Evolutionary conservation across 345 rosid genomes (phyloP).

Genomic region (Aurinia saxatilis): DNA sequence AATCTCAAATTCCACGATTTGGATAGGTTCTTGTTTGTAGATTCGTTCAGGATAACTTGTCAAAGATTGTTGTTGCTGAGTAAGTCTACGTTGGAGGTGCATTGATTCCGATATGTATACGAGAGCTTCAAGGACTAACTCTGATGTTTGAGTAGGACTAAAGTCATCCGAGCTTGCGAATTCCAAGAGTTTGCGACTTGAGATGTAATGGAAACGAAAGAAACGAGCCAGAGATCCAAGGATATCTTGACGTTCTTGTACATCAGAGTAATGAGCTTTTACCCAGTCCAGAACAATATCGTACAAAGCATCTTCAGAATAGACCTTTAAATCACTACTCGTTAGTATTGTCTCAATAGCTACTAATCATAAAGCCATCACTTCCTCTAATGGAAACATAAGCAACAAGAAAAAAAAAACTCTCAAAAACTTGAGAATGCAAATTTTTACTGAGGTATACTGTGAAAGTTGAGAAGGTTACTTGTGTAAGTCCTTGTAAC

Average conservation of each 20-base stretch:
- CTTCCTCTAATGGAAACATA: neutral
- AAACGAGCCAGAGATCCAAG: slow-evolving; percentile 50
- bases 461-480: slow-evolving; percentile 14
- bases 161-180: slow-evolving; percentile 64
- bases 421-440: neutral
- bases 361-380: slow-evolving; percentile 62
- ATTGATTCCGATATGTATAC: slow-evolving; percentile 69
- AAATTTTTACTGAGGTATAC: too few relatives aligned
- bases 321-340: slow-evolving; percentile 56
- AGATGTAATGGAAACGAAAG: slow-evolving; percentile 77
- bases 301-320: slow-evolving; percentile 69
- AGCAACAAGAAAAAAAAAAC: too few relatives aligned
- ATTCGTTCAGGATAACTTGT: slow-evolving; percentile 31
- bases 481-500: slow-evolving; percentile 58
- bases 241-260: slow-evolving; percentile 55
- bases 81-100: slow-evolving; percentile 35
- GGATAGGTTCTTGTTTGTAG: slow-evolving; percentile 66
- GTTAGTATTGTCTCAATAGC: slow-evolving; percentile 77
- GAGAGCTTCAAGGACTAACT: slow-evolving; percentile 67
- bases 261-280: slow-evolving; percentile 48
- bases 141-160: slow-evolving; percentile 42
- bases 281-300: slow-evolving; percentile 72
- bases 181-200: slow-evolving; percentile 57
- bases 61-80: too few relatives aligned
- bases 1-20: slow-evolving; percentile 63